Conservation (phyloP, 495 filamentous ascomycete species). For the Echria macrotheca region DNA sequence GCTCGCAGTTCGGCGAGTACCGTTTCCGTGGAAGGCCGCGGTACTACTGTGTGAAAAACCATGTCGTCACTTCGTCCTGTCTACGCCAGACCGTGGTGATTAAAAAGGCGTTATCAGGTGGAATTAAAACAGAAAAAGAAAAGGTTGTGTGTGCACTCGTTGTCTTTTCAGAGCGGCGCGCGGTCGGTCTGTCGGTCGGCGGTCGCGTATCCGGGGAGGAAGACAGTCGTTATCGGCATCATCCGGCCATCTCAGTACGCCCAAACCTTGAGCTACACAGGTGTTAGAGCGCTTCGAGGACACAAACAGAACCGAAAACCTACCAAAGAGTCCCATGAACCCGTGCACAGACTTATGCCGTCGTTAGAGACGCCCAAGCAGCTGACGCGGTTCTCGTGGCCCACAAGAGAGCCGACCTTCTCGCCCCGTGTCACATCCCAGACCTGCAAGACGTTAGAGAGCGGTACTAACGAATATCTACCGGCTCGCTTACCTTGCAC, state of each 20-base stretch:
- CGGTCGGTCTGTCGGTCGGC: no score
- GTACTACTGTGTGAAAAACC: slow-evolving; percentile 35
- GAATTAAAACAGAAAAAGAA: slow-evolving; percentile 37
- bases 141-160: slow-evolving; percentile 26
- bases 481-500: slow-evolving; percentile 74
- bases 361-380: slow-evolving; percentile 98
- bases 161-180: slow-evolving; percentile 27
- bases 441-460: no score
- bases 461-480: no score
- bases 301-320: slow-evolving; percentile 31
- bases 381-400: slow-evolving; percentile 98
- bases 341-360: slow-evolving; percentile 97
- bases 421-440: slow-evolving; percentile 97
- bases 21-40: slow-evolving; percentile 28
- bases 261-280: slow-evolving; percentile 76
- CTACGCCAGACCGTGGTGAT: slow-evolving; percentile 41
- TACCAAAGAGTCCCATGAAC: slow-evolving; percentile 99
- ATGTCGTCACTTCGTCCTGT: slow-evolving; percentile 54
- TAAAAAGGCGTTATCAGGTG: slow-evolving; percentile 39
- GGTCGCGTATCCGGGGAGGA: slow-evolving; percentile 28
- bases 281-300: slow-evolving; percentile 13
- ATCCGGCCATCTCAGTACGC: slow-evolving; percentile 48
- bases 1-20: slow-evolving; percentile 17
- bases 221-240: slow-evolving; percentile 24
- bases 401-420: slow-evolving; percentile 91